phyloP scores from a whole-genome alignment of 305 asterid genomes.

The Solanum hybrid region DNA sequence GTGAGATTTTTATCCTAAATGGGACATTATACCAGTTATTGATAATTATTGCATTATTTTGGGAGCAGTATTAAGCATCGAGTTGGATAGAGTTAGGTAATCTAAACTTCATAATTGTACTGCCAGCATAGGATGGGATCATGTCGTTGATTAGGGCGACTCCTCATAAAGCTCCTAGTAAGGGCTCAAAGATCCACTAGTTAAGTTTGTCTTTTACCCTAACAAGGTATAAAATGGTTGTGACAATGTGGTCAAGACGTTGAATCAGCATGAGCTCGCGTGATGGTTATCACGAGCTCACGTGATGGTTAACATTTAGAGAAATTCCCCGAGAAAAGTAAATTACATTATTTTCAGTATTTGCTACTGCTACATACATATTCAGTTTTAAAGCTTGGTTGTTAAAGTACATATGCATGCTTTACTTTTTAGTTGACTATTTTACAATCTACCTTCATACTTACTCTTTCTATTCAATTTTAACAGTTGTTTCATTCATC shows the following conservation, averaged over 20 bases:
- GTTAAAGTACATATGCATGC: not conserved
- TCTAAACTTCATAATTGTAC: not conserved
- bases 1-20: not conserved
- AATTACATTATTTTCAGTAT: not conserved
- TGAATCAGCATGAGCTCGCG: not conserved
- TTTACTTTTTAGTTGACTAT: not conserved
- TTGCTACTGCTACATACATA: not conserved
- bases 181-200: not conserved
- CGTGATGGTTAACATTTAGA: not conserved
- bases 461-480: not conserved
- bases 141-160: not conserved
- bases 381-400: not conserved
- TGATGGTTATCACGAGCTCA: not conserved
- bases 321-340: not conserved
- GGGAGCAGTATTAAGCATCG: not conserved
- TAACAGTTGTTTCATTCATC: not conserved
- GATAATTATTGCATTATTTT: not conserved
- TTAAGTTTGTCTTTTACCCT: not conserved
- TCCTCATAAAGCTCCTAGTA: not conserved
- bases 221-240: not conserved
- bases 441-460: not conserved
- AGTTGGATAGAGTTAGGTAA: not conserved
- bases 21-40: not conserved
- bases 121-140: not conserved
- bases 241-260: not conserved